Evolutionary conservation across 192 early-diverging fungal species (phyloP), one percentile per base, ranked within the genome.

Genomic region (Oehlia diaphana): DNA sequence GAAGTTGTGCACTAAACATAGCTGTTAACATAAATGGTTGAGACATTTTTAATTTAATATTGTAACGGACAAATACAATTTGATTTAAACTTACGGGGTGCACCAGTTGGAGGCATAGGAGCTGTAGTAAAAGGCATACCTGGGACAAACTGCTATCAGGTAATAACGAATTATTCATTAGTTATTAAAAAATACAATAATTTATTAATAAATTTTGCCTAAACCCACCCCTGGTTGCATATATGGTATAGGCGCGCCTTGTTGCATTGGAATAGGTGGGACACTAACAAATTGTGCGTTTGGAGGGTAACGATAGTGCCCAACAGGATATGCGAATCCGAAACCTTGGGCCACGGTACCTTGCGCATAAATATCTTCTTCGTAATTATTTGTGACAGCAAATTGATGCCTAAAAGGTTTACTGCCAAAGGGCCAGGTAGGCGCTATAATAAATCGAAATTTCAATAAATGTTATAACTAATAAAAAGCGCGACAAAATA

Each of bases 401-500:
- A 90, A 89, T 68, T 90, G 83, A 50, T 88, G 84, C 62, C 87
- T 80, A 77, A 88, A 92, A 28, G 88, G 74, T 44, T 82, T 80
- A 19, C 77, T 80, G 8, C 91, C 91, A 79, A 86, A 89, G 16
- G 86, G 85, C 91, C 91, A 92, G 12, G 82, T 89, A 21, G 91
- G 90, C 21, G 83, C 84, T 77, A 84, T 77, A 1, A 62, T 71
- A 61, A 67, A 42, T 21, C 14, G 64, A 63, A 75, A 70, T 39
- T 33, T 35, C 66, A n/a, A 19, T 63, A 70, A 44, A 58, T 19
- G 2, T 6, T 19, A 2, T 58, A 58, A 58, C 5, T 58, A 21
- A 58, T 58, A 58, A 10, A 12, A 12, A 47, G 10, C 10, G 10
- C 2, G 10, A 12, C 44, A 21, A 58, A 58, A 16, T 58, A 21